Conservation (phyloP, 2,329 filamentous ascomycete species). For the Chaetomium sp. region DNA sequence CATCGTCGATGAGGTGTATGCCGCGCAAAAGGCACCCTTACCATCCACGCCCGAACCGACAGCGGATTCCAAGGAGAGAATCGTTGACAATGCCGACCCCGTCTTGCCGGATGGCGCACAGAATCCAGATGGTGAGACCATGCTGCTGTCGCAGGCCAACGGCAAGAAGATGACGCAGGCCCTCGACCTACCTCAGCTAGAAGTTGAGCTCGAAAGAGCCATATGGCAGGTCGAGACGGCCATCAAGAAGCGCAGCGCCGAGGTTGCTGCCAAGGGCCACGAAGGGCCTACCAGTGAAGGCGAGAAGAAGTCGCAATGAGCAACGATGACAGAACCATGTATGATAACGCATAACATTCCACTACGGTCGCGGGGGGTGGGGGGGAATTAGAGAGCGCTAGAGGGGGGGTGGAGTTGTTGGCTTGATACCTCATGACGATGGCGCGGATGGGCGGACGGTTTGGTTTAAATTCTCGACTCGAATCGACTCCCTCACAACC, state of each 20-base stretch:
- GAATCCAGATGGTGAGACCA: conserved; percentile 45
- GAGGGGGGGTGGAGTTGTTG: neutral
- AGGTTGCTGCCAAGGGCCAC: conserved; percentile 26
- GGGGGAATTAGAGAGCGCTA: neutral
- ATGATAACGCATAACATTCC: conserved; percentile 22
- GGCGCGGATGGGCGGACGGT: conserved; percentile 1
- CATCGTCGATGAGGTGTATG: conserved; percentile 74
- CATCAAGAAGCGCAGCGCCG: conserved; percentile 43
- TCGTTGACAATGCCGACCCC: conserved; percentile 32
- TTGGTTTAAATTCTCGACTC: neutral
- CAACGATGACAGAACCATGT: conserved; percentile 21
- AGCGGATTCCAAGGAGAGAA: conserved; percentile 26
- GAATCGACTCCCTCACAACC: neutral
- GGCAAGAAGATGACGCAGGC: conserved; percentile 47
- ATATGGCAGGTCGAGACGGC: conserved; percentile 69
- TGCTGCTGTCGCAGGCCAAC: conserved; percentile 43
- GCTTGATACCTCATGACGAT: neutral
- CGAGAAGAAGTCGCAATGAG: conserved; percentile 32
- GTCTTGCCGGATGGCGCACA: conserved; percentile 7
- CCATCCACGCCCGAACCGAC: conserved; percentile 37
- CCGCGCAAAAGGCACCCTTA: conserved; percentile 36
- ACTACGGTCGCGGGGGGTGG: neutral
- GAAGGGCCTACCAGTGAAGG: conserved; percentile 22
- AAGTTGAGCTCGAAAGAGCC: conserved; percentile 72
- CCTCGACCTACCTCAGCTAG: conserved; percentile 69